Evolutionary conservation across 306 rosid species (phyloP).

Genomic region (Gillenia trifoliata): DNA sequence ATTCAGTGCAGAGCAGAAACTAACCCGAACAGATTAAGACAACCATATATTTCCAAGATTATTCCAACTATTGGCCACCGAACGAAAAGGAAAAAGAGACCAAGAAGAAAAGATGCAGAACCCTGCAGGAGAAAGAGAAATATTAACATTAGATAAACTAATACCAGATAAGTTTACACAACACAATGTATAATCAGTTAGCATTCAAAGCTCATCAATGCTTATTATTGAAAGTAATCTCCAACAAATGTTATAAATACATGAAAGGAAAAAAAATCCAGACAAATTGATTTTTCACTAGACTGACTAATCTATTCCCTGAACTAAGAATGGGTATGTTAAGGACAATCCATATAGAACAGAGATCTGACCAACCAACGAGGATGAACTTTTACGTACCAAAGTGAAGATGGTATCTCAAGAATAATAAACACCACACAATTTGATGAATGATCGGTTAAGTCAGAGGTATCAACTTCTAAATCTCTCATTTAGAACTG

Average conservation of each 20-base stretch:
- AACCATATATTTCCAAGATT: slow-evolving; percentile 68
- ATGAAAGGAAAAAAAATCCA: not conserved
- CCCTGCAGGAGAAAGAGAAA: not conserved
- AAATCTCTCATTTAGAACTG: not conserved
- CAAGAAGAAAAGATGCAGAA: slow-evolving; percentile 59
- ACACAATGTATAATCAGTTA: not conserved
- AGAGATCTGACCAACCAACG: not conserved
- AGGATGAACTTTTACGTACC: not conserved
- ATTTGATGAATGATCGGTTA: not conserved
- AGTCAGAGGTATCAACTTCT: not conserved
- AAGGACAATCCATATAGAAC: not conserved
- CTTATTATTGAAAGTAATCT: not conserved
- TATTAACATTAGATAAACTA: slow-evolving; percentile 9
- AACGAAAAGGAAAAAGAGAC: slow-evolving; percentile 83
- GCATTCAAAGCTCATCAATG: not conserved
- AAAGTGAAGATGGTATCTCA: not conserved
- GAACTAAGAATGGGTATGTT: not conserved
- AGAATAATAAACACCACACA: not conserved
- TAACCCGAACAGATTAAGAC: slow-evolving; percentile 74
- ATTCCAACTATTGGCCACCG: slow-evolving; percentile 92
- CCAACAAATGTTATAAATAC: not conserved
- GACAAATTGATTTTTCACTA: not conserved
- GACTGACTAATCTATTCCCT: too few relatives aligned
- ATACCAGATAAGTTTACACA: not conserved
- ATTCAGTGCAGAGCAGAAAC: slow-evolving; percentile 32